phyloP scores from a whole-genome alignment of 2,329 filamentous ascomycete genomes.

The Aureobasidium sp. region DNA sequence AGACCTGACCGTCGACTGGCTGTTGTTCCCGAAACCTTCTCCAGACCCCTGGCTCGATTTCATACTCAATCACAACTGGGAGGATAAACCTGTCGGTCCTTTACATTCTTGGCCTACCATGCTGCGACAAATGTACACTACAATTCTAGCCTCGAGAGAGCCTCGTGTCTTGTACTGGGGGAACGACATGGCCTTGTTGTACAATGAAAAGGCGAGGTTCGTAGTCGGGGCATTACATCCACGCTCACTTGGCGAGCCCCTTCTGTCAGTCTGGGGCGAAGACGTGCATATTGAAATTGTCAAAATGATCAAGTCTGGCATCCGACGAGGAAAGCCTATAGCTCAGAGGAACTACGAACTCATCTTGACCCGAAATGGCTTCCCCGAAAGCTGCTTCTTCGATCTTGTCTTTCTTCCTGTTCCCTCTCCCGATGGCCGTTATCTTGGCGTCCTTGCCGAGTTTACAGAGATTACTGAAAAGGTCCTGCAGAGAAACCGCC shows the following conservation, averaged over 20 bases:
- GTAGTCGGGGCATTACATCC: neutral
- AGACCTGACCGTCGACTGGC: slow-evolving; percentile 1
- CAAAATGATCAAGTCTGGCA: slow-evolving; percentile 7
- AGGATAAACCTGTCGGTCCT: neutral
- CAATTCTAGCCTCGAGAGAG: slow-evolving; percentile 2
- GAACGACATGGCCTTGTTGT: neutral
- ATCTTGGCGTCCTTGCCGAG: slow-evolving; percentile 14
- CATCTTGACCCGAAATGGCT: slow-evolving; percentile 19
- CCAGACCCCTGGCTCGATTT: neutral
- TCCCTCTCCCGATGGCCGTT: slow-evolving; percentile 17
- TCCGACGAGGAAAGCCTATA: neutral
- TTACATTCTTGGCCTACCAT: neutral
- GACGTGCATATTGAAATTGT: neutral
- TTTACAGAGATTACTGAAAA: slow-evolving; percentile 8
- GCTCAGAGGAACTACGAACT: neutral
- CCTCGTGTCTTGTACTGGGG: slow-evolving; percentile 8
- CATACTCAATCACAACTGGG: neutral
- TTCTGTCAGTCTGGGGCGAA: slow-evolving; percentile 7
- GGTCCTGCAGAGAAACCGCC: slow-evolving; percentile 1
- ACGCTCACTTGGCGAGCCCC: slow-evolving; percentile 15
- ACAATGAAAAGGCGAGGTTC: neutral
- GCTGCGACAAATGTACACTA: neutral
- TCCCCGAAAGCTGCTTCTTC: slow-evolving; percentile 26
- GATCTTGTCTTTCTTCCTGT: slow-evolving; percentile 25
- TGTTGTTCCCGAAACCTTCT: neutral